Evolutionary conservation across 73 alveolate genomes (phyloP), one percentile per base, ranked within the genome.

Genomic region (Diophrys appendiculata): DNA sequence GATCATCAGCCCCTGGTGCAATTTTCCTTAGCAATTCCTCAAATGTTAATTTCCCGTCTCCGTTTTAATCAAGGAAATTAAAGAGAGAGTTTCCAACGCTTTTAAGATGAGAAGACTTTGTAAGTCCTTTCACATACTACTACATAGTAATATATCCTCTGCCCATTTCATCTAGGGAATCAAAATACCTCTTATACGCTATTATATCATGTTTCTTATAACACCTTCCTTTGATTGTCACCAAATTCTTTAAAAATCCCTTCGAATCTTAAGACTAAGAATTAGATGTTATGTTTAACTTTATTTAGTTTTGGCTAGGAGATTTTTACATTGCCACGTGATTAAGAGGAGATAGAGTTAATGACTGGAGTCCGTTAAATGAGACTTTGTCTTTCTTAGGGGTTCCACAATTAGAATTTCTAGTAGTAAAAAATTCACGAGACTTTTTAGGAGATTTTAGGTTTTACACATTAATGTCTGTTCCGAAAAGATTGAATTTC

Each of bases 1-100:
- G 78, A 30, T 72, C 67, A 1, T 72, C 72, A 22, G 83, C 82
- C 1, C 89, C 89, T 23, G 89, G 89, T 30, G 76, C 72, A 43
- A 80, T 64, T 27, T 54, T 69, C 27, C 52, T 43, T 1, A 80
- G 77, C 82, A 80, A 54, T 43, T 80, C 89, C 30, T 72, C 71
- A 32, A 80, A 80, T 1, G 89, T 25, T 0, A 80, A n/a, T 27
- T 29, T 54, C 1, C 89, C 89, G 33, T 80, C 65, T 27, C 76
- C 70, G 54, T 80, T 78, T 29, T 43, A 30, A 35, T 80, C 89
- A 31, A 80, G 77, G 78, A 80, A 80, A 55, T 65, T 43, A 68
- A 80, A 80, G 27, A 80, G 72, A 14, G 80, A 56, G 22, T 55
- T 82, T 26, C 82, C 89, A 29, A 80, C 72, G 28, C 89, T 80